Base-by-base conservation (phyloP, 305 asterid genomes). In the Plantago rigida region DNA sequence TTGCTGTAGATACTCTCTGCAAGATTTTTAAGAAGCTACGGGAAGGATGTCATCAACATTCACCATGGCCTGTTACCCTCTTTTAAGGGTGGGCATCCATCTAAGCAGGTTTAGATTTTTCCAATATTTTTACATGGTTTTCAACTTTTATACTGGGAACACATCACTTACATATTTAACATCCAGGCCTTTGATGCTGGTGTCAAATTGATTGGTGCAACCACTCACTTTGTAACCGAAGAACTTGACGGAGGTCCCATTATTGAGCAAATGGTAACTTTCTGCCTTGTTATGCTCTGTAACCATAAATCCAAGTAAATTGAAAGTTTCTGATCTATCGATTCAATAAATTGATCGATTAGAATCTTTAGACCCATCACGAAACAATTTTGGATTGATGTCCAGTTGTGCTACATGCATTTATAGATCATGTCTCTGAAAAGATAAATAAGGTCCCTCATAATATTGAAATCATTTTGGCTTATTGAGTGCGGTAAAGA, bases 11-110 rank as follows among this genome's bases (percentile, higher is more conserved):
- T 87, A 75, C 75, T 91, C 58, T 91, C 98, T 0, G 87, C 87
- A 64, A 75, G 77, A 65, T 87, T 91, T 78, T 79, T 92, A 51
- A 76, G 71, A 64, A 75, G 79, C 62, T 92, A 88, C 14, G 78
- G 81, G 59, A 84, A 72, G 65, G 98, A 92, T 78, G 64, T 92
- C 55, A 88, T 92, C 44, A 92, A 92, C 69, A 92, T 92, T 80
- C 98, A 88, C 73, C 96, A 86, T 44, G 98, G 98, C 60, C 78
- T 92, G 50, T 71, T 92, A 81, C 98, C 98, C 45, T 88, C 96
- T 24, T 91, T 91, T 81, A 88, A 91, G 82, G 98, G 96, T 58
- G 94, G 98, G 61, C 64, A 66, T 77, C 95, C 98, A 62, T 82
- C 96, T 60, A 88, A 78, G 75, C 95, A 92, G 95, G 97, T 87